phyloP scores from a whole-genome alignment of 2,329 filamentous ascomycete genomes.

The Hymenotorrendiella dingleyae region DNA sequence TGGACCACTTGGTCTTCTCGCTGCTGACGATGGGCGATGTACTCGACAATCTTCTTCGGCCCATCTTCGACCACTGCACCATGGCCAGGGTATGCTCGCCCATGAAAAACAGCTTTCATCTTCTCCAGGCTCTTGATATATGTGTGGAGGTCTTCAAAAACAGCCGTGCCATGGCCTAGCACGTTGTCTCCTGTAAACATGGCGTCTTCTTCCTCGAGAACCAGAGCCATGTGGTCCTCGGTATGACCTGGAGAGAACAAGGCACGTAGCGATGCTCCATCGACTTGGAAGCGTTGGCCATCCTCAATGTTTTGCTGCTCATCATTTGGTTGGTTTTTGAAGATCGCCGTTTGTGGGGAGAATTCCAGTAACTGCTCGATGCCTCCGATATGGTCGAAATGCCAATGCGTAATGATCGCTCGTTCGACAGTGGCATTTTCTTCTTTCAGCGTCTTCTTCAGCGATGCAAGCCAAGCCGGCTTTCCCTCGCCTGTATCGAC shows the following conservation, averaged over 20 bases:
- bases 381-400: slow-evolving; percentile 78
- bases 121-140: slow-evolving; percentile 65
- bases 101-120: slow-evolving; percentile 61
- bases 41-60: slow-evolving; percentile 66
- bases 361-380: slow-evolving; percentile 60
- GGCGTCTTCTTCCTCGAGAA: slow-evolving; percentile 70
- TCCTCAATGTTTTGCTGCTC: slow-evolving; percentile 50
- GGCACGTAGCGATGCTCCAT: slow-evolving; percentile 62
- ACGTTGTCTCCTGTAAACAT: slow-evolving; percentile 90
- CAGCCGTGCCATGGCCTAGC: slow-evolving; percentile 77
- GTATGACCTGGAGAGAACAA: slow-evolving; percentile 70
- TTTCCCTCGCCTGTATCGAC: slow-evolving; percentile 83
- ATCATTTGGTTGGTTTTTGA: slow-evolving; percentile 57
- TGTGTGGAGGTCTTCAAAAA: slow-evolving; percentile 68
- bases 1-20: slow-evolving; percentile 73
- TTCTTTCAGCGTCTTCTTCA: slow-evolving; percentile 58
- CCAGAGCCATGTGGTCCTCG: slow-evolving; percentile 72
- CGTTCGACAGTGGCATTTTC: slow-evolving; percentile 65
- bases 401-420: slow-evolving; percentile 86
- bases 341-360: slow-evolving; percentile 57
- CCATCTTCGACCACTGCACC: slow-evolving; percentile 73
- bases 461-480: slow-evolving; percentile 62
- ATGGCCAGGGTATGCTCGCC: slow-evolving; percentile 81
- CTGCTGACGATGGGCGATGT: slow-evolving; percentile 73
- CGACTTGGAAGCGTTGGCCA: slow-evolving; percentile 46